Base-by-base conservation (phyloP, 106 monocot species). In the Allium cepa region DNA sequence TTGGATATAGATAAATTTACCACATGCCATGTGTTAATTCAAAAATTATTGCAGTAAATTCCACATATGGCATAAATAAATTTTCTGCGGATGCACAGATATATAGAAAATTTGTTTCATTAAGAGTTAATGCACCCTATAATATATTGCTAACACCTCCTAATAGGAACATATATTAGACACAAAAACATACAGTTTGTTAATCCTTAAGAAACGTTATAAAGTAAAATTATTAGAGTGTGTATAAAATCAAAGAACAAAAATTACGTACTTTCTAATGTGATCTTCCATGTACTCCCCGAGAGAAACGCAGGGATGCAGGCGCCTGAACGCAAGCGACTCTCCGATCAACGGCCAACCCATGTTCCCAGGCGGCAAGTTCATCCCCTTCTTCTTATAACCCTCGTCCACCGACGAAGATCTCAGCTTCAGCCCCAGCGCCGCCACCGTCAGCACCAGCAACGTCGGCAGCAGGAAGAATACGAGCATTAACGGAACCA, bases 321-420 rank as follows among this genome's bases (percentile, higher is more conserved):
- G 75, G 64, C 77, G 69, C 68, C 85, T 80, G 69, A 79, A 93
- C 50, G 77, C 74, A 64, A 89, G 68, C 17, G 93, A 88, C 59
- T 83, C 88, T 10, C 93, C 93, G 64, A 93, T 3, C 9, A 93
- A 57, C 3, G 93, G 93, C 83, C 78, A 79, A 10, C 93, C 83
- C 11, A 7, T 11, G 65, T 47, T 47, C 22, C 93, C 93, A 1
- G 88, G 88, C 8, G 93, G 93, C n/a, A 64, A 11, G 4, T 64
- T 64, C 15, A 64, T 46, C n/a, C 64, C 64, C 47, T 64, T 64
- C 64, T 64, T 47, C 64, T 64, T 64, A 46, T 2, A 16, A 4
- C 5, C 7, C 5, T 8, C 10, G n/a, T 48, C 64, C 47, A 47
- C 9, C 28, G 16, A 46, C 47, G 16, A 55, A 2, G 53, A 55